Evolutionary conservation across 305 asterid genomes (phyloP), one percentile per base, ranked within the genome.

Genomic region (Lippia alba): DNA sequence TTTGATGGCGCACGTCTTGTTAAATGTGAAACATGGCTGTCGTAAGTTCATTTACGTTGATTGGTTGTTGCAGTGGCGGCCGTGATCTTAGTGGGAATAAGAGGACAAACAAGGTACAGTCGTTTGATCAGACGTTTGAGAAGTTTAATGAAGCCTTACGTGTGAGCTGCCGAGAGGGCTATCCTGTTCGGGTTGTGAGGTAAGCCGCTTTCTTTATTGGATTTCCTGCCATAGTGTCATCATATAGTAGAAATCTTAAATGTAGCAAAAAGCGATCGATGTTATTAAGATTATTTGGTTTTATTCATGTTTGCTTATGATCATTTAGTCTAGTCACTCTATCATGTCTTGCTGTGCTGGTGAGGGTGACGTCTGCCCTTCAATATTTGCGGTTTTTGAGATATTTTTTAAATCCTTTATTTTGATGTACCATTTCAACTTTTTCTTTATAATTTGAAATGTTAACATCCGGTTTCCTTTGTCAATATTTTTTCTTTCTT

Each of bases 101-200:
- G 77, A 81, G 98, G 82, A 90, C 96, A 5, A 86, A 85, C 79
- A 92, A 92, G 82, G 56, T 32, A 10, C 98, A 92, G 65, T 82
- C 97, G 2, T 86, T 79, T 76, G 95, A 90, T 74, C 98, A 92
- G 85, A 80, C 63, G 63, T 92, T 92, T 72, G 74, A 61, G 0
- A 85, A 81, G 76, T 46, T 20, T n/a, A 92, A 90, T 64, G 93
- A 87, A 76, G 96, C 98, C 32, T 86, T 90, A 75, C 85, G 97
- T 12, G 72, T 90, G 71, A 92, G 98, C 69, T 92, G 98, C 84
- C 74, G 68, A 39, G 79, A 82, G 65, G 98, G 98, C 46, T 90
- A 92, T 83, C 97, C 98, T 24, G 93, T 92, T 57, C 96, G 98
- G 15, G 98, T 92, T 60, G 98, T 90, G 68, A 86, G 98, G 98